These are phyloP conservation scores for Naganishia albida DNA, from an alignment of 1,284 basidiomycete genomes.

Conservation along the genomic window DNA sequence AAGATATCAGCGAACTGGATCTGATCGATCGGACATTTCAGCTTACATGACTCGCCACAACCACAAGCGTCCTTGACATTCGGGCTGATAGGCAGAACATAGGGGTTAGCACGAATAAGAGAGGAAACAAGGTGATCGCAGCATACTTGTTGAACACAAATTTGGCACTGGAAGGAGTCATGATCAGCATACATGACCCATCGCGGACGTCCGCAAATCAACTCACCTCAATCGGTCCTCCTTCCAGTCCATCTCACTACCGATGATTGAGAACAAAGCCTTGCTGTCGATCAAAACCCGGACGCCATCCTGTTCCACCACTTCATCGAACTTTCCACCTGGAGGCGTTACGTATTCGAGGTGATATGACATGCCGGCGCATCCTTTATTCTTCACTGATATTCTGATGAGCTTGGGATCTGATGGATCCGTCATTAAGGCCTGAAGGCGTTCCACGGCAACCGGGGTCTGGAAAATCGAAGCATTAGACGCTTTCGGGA, in stretches of 20 bases:
- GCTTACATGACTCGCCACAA: conserved; percentile 76
- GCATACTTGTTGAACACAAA: conserved; percentile 80
- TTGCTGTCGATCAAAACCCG: conserved; percentile 94
- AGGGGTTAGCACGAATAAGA: neutral
- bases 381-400: conserved; percentile 97
- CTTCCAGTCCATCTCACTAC: conserved; percentile 98
- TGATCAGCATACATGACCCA: neutral
- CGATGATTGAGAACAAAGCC: conserved; percentile 96
- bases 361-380: conserved; percentile 95
- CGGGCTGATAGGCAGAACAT: conserved; percentile 52
- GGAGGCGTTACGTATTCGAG: conserved; percentile 92
- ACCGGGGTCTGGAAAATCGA: conserved; percentile 66
- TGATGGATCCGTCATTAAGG: conserved; percentile 71
- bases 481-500: neutral
- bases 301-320: conserved; percentile 94
- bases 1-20: neutral
- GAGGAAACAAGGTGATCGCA: conserved; percentile 57
- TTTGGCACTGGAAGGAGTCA: conserved; percentile 61
- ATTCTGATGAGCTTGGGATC: conserved; percentile 89
- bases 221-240: conserved; percentile 71
- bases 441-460: conserved; percentile 72
- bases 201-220: too few relatives aligned
- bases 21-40: neutral
- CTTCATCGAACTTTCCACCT: conserved; percentile 86
- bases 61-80: conserved; percentile 91